A percentile compares a stretch with the other conserved stretches of the same genome.
phyloP scores from a whole-genome alignment of 2,329 filamentous ascomycete species.

The Atkinsonella hypoxylon region DNA sequence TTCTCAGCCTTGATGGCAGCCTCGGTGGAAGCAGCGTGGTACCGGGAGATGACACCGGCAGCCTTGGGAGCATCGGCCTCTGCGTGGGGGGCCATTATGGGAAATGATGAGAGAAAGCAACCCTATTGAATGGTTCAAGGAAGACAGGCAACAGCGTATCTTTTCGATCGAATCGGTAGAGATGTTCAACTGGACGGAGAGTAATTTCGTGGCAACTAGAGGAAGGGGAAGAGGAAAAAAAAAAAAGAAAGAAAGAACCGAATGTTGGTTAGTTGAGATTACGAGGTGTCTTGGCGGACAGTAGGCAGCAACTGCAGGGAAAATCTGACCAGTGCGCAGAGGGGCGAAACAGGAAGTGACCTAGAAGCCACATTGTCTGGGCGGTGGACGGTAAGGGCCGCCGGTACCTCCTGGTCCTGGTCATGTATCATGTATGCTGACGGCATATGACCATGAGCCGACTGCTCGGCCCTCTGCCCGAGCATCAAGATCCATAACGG shows the following conservation, averaged over 20 bases:
- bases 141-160: not conserved
- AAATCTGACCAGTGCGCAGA: no score
- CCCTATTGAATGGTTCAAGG: not conserved
- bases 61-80: constrained; percentile 23
- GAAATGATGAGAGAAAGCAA: not conserved
- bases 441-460: no score
- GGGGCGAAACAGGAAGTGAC: no score
- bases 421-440: no score
- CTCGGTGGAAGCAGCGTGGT: constrained; percentile 68
- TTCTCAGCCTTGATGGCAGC: constrained; percentile 72
- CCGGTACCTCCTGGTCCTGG: no score
- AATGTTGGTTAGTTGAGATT: no score
- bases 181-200: not conserved
- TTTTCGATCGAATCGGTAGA: not conserved
- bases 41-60: constrained; percentile 26
- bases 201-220: not conserved
- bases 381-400: no score
- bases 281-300: no score
- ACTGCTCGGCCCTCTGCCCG: no score
- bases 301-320: no score
- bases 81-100: constrained; percentile 48
- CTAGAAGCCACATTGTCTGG: no score
- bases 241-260: not conserved
- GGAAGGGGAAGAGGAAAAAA: not conserved
- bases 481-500: no score